These are phyloP conservation scores for Diaporthe citrichinensis DNA, from an alignment of 2,329 filamentous ascomycete genomes.

Conservation along the genomic window DNA sequence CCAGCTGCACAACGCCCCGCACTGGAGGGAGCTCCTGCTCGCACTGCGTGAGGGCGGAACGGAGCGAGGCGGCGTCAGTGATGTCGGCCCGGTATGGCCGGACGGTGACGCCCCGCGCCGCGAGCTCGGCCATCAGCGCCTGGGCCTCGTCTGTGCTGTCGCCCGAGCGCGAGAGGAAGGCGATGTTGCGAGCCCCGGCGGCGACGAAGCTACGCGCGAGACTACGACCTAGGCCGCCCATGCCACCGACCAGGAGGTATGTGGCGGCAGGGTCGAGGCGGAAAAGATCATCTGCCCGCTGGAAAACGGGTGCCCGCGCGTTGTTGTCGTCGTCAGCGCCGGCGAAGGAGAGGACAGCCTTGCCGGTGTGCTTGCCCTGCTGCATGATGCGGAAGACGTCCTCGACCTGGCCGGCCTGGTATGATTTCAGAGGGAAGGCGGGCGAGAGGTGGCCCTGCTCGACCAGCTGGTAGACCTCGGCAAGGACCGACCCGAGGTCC, in stretches of 20 bases:
- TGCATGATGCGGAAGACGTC: slow-evolving; percentile 56
- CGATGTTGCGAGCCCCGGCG: slow-evolving; percentile 50
- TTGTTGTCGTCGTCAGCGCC: background rate
- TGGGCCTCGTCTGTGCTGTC: slow-evolving; percentile 40
- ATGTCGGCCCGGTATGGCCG: slow-evolving; percentile 49
- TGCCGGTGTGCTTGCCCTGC: slow-evolving; percentile 45
- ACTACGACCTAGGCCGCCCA: slow-evolving; percentile 52
- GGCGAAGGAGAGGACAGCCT: slow-evolving; percentile 51
- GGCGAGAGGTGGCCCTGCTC: slow-evolving; percentile 5
- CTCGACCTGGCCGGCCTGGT: slow-evolving; percentile 46
- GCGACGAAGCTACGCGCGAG: slow-evolving; percentile 49
- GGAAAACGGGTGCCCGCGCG: background rate
- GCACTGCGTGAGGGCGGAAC: slow-evolving; percentile 29
- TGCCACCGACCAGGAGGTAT: slow-evolving; percentile 53
- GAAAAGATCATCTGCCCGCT: slow-evolving; percentile 26
- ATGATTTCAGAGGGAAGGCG: slow-evolving; percentile 41
- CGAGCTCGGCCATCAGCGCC: slow-evolving; percentile 45
- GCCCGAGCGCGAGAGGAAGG: slow-evolving; percentile 50
- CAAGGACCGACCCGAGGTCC: background rate
- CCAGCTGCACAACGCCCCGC: slow-evolving; percentile 57
- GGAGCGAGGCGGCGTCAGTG: slow-evolving; percentile 44
- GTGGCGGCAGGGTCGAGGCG: slow-evolving; percentile 44
- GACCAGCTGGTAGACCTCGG: slow-evolving; percentile 15
- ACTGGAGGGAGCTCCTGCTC: slow-evolving; percentile 48
- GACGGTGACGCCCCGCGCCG: slow-evolving; percentile 44